phyloP scores from a whole-genome alignment of 495 filamentous ascomycete species.

The Umbilicaria muhlenbergii region DNA sequence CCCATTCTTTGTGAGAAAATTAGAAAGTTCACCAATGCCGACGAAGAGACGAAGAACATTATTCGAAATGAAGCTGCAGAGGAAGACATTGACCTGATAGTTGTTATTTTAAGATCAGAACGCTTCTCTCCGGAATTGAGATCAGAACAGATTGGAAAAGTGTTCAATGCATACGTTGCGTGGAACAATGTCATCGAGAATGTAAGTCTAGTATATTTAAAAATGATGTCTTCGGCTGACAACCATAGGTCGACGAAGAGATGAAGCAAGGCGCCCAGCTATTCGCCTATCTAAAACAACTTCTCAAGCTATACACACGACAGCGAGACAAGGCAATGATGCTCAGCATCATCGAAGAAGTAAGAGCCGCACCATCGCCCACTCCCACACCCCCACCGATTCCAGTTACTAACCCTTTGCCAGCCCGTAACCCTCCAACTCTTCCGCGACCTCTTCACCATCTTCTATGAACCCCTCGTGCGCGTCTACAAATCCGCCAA shows the following conservation, averaged over 20 bases:
- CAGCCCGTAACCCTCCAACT: conserved; percentile 74
- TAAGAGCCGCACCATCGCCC: conserved; percentile 4
- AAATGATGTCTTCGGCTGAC: conserved; percentile 7
- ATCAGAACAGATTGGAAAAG: conserved; percentile 56
- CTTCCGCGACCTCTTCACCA: conserved; percentile 92
- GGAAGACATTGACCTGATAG: conserved; percentile 68
- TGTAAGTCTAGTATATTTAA: conserved; percentile 23
- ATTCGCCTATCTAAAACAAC: conserved; percentile 87
- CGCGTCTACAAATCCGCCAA: conserved; percentile 98
- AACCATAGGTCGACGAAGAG: conserved; percentile 46
- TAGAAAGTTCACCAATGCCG: conserved; percentile 56
- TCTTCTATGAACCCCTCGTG: conserved; percentile 95
- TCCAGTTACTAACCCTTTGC: not conserved
- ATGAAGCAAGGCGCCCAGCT: conserved; percentile 77
- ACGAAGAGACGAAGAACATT: conserved; percentile 54
- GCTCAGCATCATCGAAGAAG: conserved; percentile 84
- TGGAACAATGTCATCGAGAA: conserved; percentile 92
- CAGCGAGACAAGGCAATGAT: conserved; percentile 96
- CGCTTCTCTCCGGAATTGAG: conserved; percentile 51
- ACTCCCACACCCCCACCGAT: not conserved
- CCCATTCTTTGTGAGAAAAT: conserved; percentile 67
- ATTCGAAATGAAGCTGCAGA: conserved; percentile 53
- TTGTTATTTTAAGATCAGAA: conserved; percentile 66
- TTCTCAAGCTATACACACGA: conserved; percentile 80
- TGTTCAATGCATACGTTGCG: conserved; percentile 92